Conservation (phyloP, 768 basidiomycete genomes). For the Leccinum arenicola region DNA sequence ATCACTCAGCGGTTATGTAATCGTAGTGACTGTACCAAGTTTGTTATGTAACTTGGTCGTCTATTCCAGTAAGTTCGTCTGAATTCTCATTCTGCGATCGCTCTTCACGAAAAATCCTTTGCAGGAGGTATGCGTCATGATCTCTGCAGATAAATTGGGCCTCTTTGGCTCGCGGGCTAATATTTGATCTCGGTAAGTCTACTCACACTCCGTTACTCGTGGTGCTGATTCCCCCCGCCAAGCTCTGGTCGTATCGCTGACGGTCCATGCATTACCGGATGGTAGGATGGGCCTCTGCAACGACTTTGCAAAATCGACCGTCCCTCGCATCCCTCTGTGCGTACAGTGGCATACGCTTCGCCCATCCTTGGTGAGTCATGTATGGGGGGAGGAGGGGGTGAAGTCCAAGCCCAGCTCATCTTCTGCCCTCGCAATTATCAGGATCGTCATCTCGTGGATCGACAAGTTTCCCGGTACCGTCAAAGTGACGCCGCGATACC, state of each 20-base stretch:
- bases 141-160: constrained; percentile 7
- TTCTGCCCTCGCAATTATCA: constrained; percentile 14
- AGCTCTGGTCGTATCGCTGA: constrained; percentile 24
- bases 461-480: constrained; percentile 28
- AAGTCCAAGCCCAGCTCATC: not conserved
- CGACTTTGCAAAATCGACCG: constrained; percentile 25
- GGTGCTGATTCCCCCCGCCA: not conserved
- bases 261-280: constrained; percentile 28
- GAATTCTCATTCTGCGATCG: constrained; percentile 10
- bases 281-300: constrained; percentile 21
- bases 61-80: constrained; percentile 16
- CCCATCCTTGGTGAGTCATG: constrained; percentile 26
- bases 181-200: constrained; percentile 14
- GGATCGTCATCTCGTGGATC: constrained; percentile 23
- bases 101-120: constrained; percentile 18
- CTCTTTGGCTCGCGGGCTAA: constrained; percentile 21
- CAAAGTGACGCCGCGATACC: constrained; percentile 24
- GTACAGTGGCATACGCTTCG: constrained; percentile 31
- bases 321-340: constrained; percentile 22
- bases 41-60: constrained; percentile 3
- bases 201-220: not conserved
- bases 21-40: not conserved
- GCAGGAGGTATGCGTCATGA: constrained; percentile 18
- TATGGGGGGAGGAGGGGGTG: not conserved
- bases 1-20: constrained; percentile 13